A percentile compares a stretch with the other conserved stretches of the same genome.
These are phyloP conservation scores for Discostella stelligera DNA, from an alignment of 352 stramenopile species.

Conservation along the genomic window DNA sequence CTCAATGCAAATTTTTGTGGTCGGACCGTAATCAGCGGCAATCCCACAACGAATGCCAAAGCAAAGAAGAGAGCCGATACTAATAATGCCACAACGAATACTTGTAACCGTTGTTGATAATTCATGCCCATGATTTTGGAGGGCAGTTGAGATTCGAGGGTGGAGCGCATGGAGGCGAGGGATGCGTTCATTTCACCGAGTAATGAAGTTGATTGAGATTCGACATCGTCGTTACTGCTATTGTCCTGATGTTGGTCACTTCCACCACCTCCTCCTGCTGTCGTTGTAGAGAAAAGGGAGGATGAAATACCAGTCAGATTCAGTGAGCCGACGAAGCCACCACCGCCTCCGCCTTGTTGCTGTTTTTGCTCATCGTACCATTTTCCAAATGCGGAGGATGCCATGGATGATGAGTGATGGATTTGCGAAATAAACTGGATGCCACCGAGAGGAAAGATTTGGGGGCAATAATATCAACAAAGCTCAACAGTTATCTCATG, in stretches of 20 bases:
- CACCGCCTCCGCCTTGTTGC: constrained; percentile 21
- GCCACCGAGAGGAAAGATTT: too few species aligned
- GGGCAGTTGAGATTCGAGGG: constrained; percentile 75
- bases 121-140: constrained; percentile 81
- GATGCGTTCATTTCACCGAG: constrained; percentile 26
- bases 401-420: background rate
- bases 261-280: background rate
- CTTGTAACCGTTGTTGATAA: constrained; percentile 81
- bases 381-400: constrained; percentile 63
- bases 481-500: too few species aligned
- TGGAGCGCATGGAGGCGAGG: constrained; percentile 63
- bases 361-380: constrained; percentile 77
- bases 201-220: constrained; percentile 56
- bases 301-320: constrained; percentile 27
- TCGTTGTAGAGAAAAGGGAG: background rate
- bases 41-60: constrained; percentile 76
- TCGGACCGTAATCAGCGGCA: constrained; percentile 63
- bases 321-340: constrained; percentile 7
- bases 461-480: too few species aligned
- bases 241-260: constrained; percentile 18
- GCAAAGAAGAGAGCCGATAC: constrained; percentile 81
- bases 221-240: constrained; percentile 27
- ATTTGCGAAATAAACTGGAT: background rate
- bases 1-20: constrained; percentile 82
- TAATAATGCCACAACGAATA: constrained; percentile 75